Conservation (phyloP, 352 stramenopile genomes). For the Globisporangium splendens region DNA sequence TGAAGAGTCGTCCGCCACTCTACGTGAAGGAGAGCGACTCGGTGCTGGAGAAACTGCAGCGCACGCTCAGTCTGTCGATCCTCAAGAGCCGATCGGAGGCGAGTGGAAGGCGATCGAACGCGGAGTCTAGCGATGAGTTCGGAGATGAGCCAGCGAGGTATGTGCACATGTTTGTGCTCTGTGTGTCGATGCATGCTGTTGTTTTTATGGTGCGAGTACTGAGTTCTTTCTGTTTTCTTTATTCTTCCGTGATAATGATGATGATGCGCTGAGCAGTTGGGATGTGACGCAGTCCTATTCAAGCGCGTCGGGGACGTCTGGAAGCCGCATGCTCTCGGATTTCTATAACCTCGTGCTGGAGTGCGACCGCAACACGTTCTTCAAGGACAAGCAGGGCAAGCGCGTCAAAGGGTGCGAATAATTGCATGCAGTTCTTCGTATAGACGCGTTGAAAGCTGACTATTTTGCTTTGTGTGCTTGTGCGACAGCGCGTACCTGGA, state of each 20-base stretch:
- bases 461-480: background rate
- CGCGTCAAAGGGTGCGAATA: conserved; percentile 37
- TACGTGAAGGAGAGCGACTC: conserved; percentile 20
- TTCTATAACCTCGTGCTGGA: conserved; percentile 82
- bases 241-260: conserved; percentile 10
- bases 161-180: background rate
- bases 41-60: conserved; percentile 53
- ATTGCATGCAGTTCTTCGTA: background rate
- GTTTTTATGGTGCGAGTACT: too few relatives aligned
- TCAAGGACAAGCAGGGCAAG: conserved; percentile 49
- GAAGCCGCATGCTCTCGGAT: conserved; percentile 70
- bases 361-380: conserved; percentile 63
- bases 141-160: conserved; percentile 9
- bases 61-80: conserved; percentile 41
- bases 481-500: conserved; percentile 34
- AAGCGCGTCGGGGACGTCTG: conserved; percentile 51
- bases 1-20: background rate
- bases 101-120: background rate
- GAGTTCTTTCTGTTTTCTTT: conserved; percentile 5
- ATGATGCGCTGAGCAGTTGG: conserved; percentile 26
- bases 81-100: conserved; percentile 9
- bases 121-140: conserved; percentile 4
- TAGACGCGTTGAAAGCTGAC: background rate
- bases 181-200: background rate
- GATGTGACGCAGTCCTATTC: conserved; percentile 35